Percentiles rank a stretch among this genome's conserved stretches.
Conservation (phyloP, 345 rosid species). For the Rhodomyrtus tomentosa region DNA sequence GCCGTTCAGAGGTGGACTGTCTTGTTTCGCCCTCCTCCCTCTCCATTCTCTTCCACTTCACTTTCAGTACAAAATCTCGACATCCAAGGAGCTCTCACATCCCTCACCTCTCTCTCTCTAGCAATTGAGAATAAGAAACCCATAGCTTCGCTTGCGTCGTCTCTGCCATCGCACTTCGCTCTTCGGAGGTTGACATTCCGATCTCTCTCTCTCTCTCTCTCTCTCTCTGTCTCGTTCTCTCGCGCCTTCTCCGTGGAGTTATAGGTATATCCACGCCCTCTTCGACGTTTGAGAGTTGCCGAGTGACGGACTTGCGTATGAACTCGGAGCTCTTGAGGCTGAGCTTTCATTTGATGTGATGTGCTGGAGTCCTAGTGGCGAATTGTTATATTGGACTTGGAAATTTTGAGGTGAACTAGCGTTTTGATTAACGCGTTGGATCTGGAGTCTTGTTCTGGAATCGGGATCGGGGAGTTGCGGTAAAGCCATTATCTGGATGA, state of each 20-base stretch:
- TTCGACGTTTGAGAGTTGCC: not conserved
- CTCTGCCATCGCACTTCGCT: not conserved
- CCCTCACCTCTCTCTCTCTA: not conserved
- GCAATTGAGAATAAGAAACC: not conserved
- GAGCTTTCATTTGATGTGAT: not conserved
- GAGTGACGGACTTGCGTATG: not conserved
- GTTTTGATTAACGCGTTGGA: not conserved
- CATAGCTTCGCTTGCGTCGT: not conserved
- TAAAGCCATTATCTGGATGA: not conserved
- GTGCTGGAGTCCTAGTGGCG: too few species aligned
- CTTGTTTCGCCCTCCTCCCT: too few species aligned
- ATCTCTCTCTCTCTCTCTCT: too few species aligned
- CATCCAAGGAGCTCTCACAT: not conserved
- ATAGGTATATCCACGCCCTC: not conserved
- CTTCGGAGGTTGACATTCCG: not conserved
- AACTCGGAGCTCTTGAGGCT: not conserved
- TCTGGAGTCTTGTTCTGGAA: not conserved
- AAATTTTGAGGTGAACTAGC: not conserved
- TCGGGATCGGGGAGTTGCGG: not conserved
- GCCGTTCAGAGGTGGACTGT: too few species aligned
- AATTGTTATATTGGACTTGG: not conserved
- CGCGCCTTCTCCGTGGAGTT: not conserved
- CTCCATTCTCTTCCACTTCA: not conserved
- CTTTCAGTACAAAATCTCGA: not conserved
- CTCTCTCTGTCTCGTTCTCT: too few species aligned